phyloP scores from a whole-genome alignment of 2,329 filamentous ascomycete genomes.

The Zymoseptoria pseudotritici region DNA sequence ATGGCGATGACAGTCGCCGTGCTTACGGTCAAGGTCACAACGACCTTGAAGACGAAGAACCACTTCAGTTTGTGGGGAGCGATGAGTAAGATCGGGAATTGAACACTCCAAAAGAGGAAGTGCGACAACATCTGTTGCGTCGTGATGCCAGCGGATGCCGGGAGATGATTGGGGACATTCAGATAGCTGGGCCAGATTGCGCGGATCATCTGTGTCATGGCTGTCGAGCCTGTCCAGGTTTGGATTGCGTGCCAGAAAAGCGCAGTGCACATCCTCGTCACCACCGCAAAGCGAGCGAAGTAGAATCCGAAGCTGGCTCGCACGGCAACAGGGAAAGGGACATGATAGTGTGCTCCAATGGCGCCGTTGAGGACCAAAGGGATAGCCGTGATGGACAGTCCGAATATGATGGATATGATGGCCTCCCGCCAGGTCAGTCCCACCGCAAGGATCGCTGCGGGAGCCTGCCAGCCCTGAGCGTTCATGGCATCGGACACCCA shows the following conservation, averaged over 20 bases:
- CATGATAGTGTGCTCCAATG: conserved; percentile 44
- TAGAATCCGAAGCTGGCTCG: conserved; percentile 52
- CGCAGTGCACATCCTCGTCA: conserved; percentile 48
- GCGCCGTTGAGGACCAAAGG: conserved; percentile 34
- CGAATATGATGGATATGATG: conserved; percentile 29
- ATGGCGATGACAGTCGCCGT: conserved; percentile 40
- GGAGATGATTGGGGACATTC: conserved; percentile 46
- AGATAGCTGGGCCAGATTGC: conserved; percentile 54
- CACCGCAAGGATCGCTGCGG: conserved; percentile 40
- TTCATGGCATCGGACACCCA: conserved; percentile 43
- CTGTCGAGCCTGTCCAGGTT: conserved; percentile 54
- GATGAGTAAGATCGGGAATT: conserved; percentile 46
- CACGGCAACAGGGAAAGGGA: conserved; percentile 50
- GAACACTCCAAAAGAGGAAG: conserved; percentile 51
- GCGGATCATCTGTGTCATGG: conserved; percentile 44
- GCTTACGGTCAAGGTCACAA: conserved; percentile 46
- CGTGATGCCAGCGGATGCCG: conserved; percentile 46
- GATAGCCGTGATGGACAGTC: conserved; percentile 26
- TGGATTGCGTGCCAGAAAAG: conserved; percentile 61
- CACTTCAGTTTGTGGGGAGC: conserved; percentile 48
- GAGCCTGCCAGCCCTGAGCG: conserved; percentile 33
- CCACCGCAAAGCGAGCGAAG: conserved; percentile 48
- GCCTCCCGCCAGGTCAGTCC: conserved; percentile 38
- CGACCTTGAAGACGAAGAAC: conserved; percentile 27
- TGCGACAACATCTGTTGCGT: conserved; percentile 51